Conservation (phyloP, 768 basidiomycete species). For the Strobilomyces dryophilus region DNA sequence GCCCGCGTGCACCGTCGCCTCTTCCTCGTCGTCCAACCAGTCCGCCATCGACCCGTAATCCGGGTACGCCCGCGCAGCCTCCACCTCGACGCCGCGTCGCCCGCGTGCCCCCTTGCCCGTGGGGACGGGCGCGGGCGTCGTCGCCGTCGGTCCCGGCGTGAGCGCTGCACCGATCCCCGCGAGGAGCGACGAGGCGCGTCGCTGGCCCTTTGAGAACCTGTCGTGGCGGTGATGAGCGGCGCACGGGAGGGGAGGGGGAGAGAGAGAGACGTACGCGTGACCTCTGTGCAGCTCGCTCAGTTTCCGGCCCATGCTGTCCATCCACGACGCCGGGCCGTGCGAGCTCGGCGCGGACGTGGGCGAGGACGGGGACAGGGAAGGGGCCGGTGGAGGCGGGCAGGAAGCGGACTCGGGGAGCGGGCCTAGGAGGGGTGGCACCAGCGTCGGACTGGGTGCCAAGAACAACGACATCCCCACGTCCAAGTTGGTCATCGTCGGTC, state of each 20-base stretch:
- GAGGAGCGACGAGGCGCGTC: constrained; percentile 62
- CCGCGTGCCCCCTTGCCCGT: no score
- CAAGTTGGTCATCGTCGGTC: background rate
- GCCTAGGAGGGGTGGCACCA: background rate
- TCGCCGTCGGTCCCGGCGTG: constrained; percentile 34
- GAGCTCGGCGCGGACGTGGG: background rate
- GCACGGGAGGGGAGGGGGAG: constrained; percentile 12
- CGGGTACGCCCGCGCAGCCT: constrained; percentile 1
- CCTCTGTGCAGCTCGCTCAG: constrained; percentile 54
- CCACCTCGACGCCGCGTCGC: no score
- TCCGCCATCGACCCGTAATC: constrained; percentile 11
- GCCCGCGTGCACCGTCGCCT: constrained; percentile 18
- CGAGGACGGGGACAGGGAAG: background rate
- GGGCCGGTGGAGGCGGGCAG: background rate
- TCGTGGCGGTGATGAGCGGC: background rate
- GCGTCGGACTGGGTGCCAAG: constrained; percentile 10
- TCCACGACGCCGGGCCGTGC: constrained; percentile 37
- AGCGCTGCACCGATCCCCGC: constrained; percentile 55
- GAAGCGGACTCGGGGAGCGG: no score
- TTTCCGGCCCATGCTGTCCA: constrained; percentile 57
- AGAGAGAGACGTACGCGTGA: constrained; percentile 44
- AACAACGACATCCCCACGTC: constrained; percentile 12
- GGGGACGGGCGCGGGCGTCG: constrained; percentile 19
- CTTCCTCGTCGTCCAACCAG: constrained; percentile 42
- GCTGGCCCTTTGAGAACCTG: constrained; percentile 65